Evolutionary conservation across 441 rosid species (phyloP).

Genomic region (Aleurites moluccanus): DNA sequence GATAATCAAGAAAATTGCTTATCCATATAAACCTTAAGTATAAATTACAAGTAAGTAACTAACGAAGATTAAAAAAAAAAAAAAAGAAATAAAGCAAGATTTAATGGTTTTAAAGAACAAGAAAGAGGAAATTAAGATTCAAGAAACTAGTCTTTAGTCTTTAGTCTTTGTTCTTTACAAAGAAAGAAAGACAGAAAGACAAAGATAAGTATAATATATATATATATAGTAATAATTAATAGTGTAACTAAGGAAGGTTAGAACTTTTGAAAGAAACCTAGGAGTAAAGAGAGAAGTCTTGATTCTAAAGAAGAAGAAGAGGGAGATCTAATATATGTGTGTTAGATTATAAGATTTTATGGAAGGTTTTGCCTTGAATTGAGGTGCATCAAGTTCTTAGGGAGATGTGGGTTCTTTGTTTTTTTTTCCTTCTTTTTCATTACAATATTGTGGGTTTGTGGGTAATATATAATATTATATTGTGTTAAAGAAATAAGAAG

Average conservation of each 20-base stretch:
- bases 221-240: background rate
- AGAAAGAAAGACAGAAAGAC: constrained; percentile 2
- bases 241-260: background rate
- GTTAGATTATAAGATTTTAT: constrained; percentile 8
- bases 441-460: constrained; percentile 1
- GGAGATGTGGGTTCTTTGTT: constrained; percentile 28
- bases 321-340: background rate
- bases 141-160: background rate
- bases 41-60: background rate
- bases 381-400: constrained; percentile 29
- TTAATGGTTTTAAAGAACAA: background rate
- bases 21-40: background rate
- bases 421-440: constrained; percentile 12
- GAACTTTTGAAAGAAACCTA: background rate
- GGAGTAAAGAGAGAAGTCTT: background rate
- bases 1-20: background rate
- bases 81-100: too few species aligned
- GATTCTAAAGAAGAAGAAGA: background rate
- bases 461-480: background rate
- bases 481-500: constrained; percentile 6
- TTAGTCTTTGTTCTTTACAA: background rate
- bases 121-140: background rate
- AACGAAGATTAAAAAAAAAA: constrained; percentile 4
- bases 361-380: constrained; percentile 24
- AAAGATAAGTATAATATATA: background rate